Base-by-base conservation (phyloP, 192 early-diverging fungal species). In the Mortierella antarctica region DNA sequence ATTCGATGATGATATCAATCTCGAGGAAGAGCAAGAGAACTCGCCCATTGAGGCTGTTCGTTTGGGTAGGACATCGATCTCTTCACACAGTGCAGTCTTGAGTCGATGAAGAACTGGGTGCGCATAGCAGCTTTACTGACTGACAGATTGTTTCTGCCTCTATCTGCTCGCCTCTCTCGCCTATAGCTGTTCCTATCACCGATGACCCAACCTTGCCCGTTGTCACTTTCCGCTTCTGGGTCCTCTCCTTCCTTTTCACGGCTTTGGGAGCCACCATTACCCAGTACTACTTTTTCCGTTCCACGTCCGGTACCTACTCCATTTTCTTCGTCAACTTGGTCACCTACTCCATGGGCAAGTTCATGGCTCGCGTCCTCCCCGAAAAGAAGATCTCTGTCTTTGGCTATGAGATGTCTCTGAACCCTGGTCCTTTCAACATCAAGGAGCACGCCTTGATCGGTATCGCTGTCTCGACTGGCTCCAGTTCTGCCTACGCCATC, bases 371-470 rank as follows among this genome's bases (percentile, higher is more conserved):
- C 2, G 10, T 7, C 20, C 63, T 71, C 14, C 76, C 69, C 53
- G 67, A 14, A 7, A 1, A 0, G 2, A 45, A 18, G 10, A 5
- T 79, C 44, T 41, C 67, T 14, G 23, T 75, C 40, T 44, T 44
- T 14, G 41, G 57, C 9, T 66, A 62, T n/a, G 42, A 41, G 11
- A 47, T 80, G 50, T 74, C 71, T 11, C 52, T 82, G 31, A 74
- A 74, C 51, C 68, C 65, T 18, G 77, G 83, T 9, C 83, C 83
- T 14, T 93, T 93, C 73, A 89, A 87, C 51, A 81, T 92, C 65
- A 93, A 93, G 62, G 92, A 93, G 65, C 92, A 91, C 48, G 88
- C 86, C 57, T 57, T 91, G 20, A 91, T 92, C 48, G 82, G 78
- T 23, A 76, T 89, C 18, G 82, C 90, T 51, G 87, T 88, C 40